Base-by-base conservation (phyloP, 768 basidiomycete genomes). In the Boletus rex-veris region DNA sequence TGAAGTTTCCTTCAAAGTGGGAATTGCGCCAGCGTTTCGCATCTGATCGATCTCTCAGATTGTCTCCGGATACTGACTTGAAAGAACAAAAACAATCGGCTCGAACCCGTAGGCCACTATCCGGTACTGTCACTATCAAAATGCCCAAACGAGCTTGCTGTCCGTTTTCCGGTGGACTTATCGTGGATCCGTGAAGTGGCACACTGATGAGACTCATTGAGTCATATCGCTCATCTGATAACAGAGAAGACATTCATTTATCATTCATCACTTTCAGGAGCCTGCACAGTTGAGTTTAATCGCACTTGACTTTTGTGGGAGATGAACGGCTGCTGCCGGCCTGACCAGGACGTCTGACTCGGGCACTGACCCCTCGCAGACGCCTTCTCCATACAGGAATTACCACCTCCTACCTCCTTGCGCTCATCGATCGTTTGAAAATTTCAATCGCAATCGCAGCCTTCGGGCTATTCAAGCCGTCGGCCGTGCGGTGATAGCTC, bases 201-300 rank as follows among this genome's bases (percentile, higher is more conserved):
- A n/a, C 36, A 36, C 40, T 50, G 42, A 41, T 5, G 45, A 6
- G 33, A 44, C 24, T 54, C 60, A 65, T 64, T 30, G 50, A 53
- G 55, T 62, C 65, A 62, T n/a, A 48, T 31, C 53, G 24, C 43
- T 28, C 52, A 53, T 61, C 50, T 16, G 40, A 59, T 44, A 42
- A 46, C 15, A 31, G 14, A 47, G 60, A 63, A 64, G 62, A 36
- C 26, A 4, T 50, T 61, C 55, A 58, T 58, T 21, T 38, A 37
- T 46, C 49, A 50, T 41, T 24, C 15, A 38, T 49, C 33, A 44
- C 43, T 24, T n/a, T 24, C 39, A 37, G 41, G 41, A 33, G 7
- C 31, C 55, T 54, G 33, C 33, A 40, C 31, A 45, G 51, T 51
- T 48, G 62, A 48, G 50, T 56, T 59, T 45, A 50, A 60, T 60